Percentiles rank a stretch among this genome's conserved stretches.
phyloP scores from a whole-genome alignment of 2,329 filamentous ascomycete species.

The Cercospora zeina region DNA sequence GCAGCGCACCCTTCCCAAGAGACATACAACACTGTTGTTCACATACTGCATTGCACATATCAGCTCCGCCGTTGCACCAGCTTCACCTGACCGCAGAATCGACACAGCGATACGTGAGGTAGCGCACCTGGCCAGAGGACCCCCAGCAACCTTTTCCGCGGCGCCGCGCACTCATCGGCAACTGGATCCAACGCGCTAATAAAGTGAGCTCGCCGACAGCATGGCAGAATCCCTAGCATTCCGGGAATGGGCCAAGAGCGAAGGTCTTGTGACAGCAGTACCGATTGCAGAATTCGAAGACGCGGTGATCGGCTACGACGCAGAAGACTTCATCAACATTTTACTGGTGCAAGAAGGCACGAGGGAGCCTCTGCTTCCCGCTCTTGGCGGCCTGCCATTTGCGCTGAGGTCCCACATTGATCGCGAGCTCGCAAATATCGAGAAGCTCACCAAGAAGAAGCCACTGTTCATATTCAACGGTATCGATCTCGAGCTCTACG shows the following conservation, averaged over 20 bases:
- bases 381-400: conserved; percentile 82
- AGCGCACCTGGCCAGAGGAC: neutral
- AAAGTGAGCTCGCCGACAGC: conserved; percentile 3
- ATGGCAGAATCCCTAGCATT: conserved; percentile 28
- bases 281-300: conserved; percentile 37
- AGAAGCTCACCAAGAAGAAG: conserved; percentile 60
- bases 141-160: neutral
- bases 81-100: neutral
- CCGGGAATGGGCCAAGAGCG: conserved; percentile 25
- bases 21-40: conserved; percentile 7
- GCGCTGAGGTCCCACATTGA: conserved; percentile 72
- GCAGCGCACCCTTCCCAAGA: neutral
- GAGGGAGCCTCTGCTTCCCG: conserved; percentile 84
- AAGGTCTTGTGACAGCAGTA: conserved; percentile 19
- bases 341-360: conserved; percentile 69
- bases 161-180: neutral
- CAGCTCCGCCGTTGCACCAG: neutral
- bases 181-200: neutral
- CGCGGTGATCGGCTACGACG: conserved; percentile 47
- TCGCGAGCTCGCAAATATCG: conserved; percentile 72
- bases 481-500: conserved; percentile 54
- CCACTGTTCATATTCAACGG: conserved; percentile 92
- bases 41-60: neutral
- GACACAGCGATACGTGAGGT: neutral
- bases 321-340: conserved; percentile 80